Conservation (phyloP, 768 basidiomycete genomes). For the Termitomyces eurrhizus region DNA sequence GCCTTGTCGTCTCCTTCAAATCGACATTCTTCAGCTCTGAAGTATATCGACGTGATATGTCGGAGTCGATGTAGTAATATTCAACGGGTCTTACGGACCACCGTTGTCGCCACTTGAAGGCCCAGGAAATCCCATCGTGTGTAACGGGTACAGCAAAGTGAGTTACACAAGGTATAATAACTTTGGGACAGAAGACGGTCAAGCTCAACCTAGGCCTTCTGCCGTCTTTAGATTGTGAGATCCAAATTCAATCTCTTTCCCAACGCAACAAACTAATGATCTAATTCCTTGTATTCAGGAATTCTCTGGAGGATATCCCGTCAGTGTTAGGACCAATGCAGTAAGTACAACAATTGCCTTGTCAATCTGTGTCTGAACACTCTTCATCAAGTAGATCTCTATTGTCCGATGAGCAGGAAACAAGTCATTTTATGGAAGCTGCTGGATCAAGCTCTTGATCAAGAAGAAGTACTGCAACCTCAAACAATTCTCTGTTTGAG, state of each 20-base stretch:
- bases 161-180: constrained; percentile 3
- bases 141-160: neutral
- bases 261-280: neutral
- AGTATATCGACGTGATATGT: neutral
- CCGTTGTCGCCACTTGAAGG: constrained; percentile 1
- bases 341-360: neutral
- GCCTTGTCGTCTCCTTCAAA: neutral
- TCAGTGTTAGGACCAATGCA: neutral
- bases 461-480: neutral
- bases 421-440: neutral
- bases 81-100: constrained; percentile 10
- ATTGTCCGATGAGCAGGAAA: neutral
- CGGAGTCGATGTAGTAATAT: constrained; percentile 6
- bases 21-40: neutral
- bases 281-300: neutral
- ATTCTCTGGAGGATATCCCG: neutral
- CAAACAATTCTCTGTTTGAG: too few species aligned
- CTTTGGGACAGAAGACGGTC: neutral
- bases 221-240: neutral
- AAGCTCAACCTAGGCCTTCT: neutral
- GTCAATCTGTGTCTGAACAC: neutral
- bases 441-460: neutral
- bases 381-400: neutral
- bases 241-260: neutral
- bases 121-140: neutral